Conservation (phyloP, 345 rosid species). For the Melastoma malabathricum region DNA sequence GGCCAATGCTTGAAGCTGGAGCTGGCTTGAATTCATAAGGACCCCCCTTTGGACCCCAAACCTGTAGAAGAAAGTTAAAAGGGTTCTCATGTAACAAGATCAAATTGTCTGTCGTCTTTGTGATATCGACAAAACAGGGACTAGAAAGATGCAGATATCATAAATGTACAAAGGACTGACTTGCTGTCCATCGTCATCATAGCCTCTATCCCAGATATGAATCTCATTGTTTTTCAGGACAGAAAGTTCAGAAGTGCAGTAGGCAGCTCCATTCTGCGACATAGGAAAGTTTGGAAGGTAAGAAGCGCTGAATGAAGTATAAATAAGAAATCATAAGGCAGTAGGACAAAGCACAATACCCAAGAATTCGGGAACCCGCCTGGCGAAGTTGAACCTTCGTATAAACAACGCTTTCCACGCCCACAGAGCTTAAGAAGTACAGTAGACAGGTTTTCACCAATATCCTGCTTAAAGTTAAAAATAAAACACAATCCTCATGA, state of each 20-base stretch:
- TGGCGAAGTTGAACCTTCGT: slow-evolving; percentile 75
- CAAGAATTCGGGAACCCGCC: slow-evolving; percentile 80
- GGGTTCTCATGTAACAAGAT: too few species aligned
- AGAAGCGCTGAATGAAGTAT: not conserved
- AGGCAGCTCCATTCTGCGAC: slow-evolving; percentile 54
- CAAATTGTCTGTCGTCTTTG: not conserved
- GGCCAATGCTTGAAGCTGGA: slow-evolving; percentile 38
- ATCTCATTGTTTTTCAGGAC: slow-evolving; percentile 72
- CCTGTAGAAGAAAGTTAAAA: slow-evolving; percentile 25
- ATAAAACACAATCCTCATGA: not conserved
- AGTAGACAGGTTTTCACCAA: slow-evolving; percentile 71
- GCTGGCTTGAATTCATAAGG: slow-evolving; percentile 81
- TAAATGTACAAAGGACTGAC: slow-evolving; percentile 15
- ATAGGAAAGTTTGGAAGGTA: not conserved
- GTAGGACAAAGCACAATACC: slow-evolving; percentile 20
- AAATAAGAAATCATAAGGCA: not conserved
- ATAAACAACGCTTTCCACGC: slow-evolving; percentile 70
- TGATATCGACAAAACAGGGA: not conserved
- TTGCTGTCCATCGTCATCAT: slow-evolving; percentile 66
- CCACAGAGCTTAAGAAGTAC: slow-evolving; percentile 60
- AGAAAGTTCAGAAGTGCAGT: slow-evolving; percentile 76
- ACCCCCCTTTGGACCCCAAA: slow-evolving; percentile 70
- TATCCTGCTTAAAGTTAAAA: slow-evolving; percentile 32
- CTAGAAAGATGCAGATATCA: too few species aligned
- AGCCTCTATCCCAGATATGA: slow-evolving; percentile 87